Conservation (phyloP, 345 rosid species). For the Populus deltoides region DNA sequence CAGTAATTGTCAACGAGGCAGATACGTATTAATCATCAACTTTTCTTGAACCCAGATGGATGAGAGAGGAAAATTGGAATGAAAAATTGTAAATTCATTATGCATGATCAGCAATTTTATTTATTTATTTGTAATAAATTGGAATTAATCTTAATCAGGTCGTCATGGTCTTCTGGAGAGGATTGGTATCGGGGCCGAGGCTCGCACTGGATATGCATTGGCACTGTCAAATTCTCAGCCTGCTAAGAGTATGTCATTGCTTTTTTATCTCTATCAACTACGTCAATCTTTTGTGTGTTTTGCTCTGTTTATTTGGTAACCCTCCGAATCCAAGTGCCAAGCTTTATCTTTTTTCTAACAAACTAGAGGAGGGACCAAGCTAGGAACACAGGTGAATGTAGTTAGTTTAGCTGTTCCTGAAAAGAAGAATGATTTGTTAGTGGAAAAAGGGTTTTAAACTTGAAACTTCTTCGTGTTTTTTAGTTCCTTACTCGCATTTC, state of each 20-base stretch:
- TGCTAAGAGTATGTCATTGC: conserved; percentile 52
- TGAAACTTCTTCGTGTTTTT: background rate
- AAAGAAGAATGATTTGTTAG: background rate
- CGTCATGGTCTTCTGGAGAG: conserved; percentile 76
- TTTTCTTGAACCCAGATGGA: background rate
- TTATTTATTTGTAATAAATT: background rate
- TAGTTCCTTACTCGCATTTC: background rate
- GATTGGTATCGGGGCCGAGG: conserved; percentile 67
- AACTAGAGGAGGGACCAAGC: background rate
- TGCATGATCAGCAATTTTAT: background rate
- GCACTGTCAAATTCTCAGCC: conserved; percentile 79
- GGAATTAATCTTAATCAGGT: conserved; percentile 36
- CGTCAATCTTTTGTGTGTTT: background rate
- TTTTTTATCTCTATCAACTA: background rate
- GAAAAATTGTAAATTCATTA: background rate
- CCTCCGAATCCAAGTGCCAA: background rate
- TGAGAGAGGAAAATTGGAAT: background rate
- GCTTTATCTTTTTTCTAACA: background rate
- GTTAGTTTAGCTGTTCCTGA: background rate
- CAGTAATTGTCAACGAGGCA: conserved; percentile 83
- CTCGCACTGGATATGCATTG: conserved; percentile 64
- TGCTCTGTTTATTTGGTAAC: background rate
- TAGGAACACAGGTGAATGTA: background rate
- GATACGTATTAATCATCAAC: background rate
- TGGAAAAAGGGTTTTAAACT: background rate